Conservation (phyloP, 352 stramenopile species). For the Aphanomyces euteiches region DNA sequence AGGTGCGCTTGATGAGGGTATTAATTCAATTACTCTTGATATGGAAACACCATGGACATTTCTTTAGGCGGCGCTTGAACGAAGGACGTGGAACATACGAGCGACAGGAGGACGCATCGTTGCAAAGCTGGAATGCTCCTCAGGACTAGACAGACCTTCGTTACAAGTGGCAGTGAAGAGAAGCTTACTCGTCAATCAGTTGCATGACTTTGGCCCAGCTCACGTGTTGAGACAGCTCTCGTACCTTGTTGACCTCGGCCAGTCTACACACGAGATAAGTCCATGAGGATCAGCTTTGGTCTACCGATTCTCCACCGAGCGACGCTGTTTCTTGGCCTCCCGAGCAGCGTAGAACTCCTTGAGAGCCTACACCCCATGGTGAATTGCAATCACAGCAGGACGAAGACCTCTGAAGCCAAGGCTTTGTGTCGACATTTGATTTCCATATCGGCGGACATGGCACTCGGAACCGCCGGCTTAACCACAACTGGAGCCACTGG, state of each 20-base stretch:
- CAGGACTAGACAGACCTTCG: not conserved
- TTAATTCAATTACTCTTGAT: too few relatives aligned
- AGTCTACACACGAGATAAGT: slow-evolving; percentile 1
- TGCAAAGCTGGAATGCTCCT: not conserved
- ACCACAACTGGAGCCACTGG: too few relatives aligned
- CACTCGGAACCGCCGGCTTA: too few relatives aligned
- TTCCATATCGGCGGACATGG: not conserved
- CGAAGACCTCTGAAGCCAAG: slow-evolving; percentile 6
- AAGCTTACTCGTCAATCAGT: slow-evolving; percentile 21
- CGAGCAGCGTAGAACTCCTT: slow-evolving; percentile 20
- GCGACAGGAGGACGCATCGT: slow-evolving; percentile 15
- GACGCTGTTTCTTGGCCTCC: not conserved
- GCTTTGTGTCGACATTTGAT: slow-evolving; percentile 8
- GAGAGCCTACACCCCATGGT: not conserved
- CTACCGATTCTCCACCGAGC: slow-evolving; percentile 20
- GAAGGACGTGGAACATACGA: slow-evolving; percentile 25
- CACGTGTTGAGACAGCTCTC: not conserved
- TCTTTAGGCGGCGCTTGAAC: slow-evolving; percentile 13
- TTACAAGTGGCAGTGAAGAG: not conserved
- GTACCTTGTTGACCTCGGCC: slow-evolving; percentile 12
- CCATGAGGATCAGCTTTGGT: not conserved
- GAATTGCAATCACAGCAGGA: not conserved
- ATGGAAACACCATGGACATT: too few relatives aligned
- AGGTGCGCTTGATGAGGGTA: too few relatives aligned
- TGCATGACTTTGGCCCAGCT: slow-evolving; percentile 27